phyloP scores from a whole-genome alignment of 345 rosid genomes.

The Eucalyptus coolabah region DNA sequence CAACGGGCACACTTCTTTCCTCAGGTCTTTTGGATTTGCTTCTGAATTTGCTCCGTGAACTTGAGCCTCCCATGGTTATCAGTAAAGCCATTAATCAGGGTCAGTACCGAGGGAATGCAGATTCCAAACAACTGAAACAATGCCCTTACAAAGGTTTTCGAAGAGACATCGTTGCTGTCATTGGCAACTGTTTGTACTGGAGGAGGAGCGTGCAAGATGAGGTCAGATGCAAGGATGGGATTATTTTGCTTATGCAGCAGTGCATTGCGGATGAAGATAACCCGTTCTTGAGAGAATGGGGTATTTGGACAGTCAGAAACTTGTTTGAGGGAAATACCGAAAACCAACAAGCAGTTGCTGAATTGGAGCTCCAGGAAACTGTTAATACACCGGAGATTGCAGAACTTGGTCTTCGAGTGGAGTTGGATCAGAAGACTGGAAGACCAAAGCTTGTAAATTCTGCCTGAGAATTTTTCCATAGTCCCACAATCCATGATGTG shows the following conservation, averaged over 20 bases:
- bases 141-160: constrained; percentile 75
- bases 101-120: constrained; percentile 6
- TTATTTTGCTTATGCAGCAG: constrained; percentile 57
- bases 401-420: constrained; percentile 59
- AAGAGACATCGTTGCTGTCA: constrained; percentile 66
- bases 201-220: constrained; percentile 65
- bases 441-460: constrained; percentile 66
- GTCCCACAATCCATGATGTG: background rate
- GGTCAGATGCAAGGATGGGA: constrained; percentile 45
- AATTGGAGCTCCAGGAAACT: constrained; percentile 70
- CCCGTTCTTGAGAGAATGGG: constrained; percentile 80
- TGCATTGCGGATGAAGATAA: constrained; percentile 69
- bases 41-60: constrained; percentile 36
- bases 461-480: background rate
- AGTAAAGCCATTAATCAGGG: constrained; percentile 36
- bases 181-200: constrained; percentile 56
- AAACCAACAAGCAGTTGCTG: constrained; percentile 50
- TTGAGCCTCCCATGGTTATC: constrained; percentile 55
- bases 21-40: constrained; percentile 37
- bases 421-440: constrained; percentile 39
- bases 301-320: constrained; percentile 66
- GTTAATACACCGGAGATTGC: constrained; percentile 56
- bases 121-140: constrained; percentile 3
- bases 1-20: constrained; percentile 22
- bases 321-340: constrained; percentile 59